Conservation (phyloP, 73 alveolate species). For the Paramecium octaurelia region DNA sequence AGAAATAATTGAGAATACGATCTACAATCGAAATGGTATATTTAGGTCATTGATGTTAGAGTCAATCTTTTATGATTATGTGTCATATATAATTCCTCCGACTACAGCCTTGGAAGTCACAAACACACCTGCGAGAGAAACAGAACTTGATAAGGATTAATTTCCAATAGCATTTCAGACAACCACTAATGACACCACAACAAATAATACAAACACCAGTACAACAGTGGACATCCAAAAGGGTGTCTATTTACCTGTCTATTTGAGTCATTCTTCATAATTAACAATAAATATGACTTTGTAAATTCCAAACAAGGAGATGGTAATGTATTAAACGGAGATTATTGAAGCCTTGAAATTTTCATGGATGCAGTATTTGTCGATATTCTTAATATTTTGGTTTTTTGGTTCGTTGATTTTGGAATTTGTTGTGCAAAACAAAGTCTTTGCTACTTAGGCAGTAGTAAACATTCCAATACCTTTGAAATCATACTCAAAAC, state of each 20-base stretch:
- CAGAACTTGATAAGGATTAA: not conserved
- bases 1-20: not conserved
- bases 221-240: not conserved
- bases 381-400: conserved; percentile 11
- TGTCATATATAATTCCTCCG: not conserved
- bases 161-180: not conserved
- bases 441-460: not conserved
- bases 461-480: not conserved
- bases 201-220: not conserved
- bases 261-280: not conserved
- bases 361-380: conserved; percentile 28
- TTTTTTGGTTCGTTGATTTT: not conserved
- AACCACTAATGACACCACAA: not conserved
- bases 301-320: not conserved
- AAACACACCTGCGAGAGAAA: not conserved
- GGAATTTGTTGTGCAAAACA: not conserved
- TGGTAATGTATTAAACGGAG: not conserved
- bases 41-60: not conserved
- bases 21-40: not conserved
- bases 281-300: not conserved
- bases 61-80: not conserved
- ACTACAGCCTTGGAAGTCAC: not conserved
- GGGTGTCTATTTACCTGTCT: not conserved
- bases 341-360: not conserved
- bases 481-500: not conserved